These are phyloP conservation scores for Amanita pseudoporphyria DNA, from an alignment of 768 basidiomycete species.

Conservation along the genomic window DNA sequence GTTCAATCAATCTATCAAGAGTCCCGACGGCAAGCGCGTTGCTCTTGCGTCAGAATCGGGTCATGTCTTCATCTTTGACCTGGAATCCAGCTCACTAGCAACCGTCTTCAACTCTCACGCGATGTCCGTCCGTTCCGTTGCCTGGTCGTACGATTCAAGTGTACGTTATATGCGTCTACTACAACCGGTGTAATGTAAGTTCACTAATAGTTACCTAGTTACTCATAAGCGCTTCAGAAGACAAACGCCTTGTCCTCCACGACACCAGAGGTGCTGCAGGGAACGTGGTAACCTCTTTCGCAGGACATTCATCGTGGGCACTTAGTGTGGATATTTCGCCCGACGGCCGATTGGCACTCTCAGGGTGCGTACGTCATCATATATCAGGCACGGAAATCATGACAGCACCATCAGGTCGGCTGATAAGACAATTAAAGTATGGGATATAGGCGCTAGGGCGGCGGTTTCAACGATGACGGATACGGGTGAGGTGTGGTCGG, in stretches of 20 bases:
- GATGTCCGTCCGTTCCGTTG: conserved; percentile 77
- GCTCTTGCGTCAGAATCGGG: conserved; percentile 81
- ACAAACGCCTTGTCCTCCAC: conserved; percentile 83
- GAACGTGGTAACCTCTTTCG: conserved; percentile 76
- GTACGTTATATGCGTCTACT: conserved; percentile 34
- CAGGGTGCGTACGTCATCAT: conserved; percentile 17
- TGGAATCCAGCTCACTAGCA: conserved; percentile 54
- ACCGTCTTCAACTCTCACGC: conserved; percentile 82
- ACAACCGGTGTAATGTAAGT: not conserved
- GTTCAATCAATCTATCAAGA: conserved; percentile 34
- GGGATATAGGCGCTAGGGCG: conserved; percentile 70
- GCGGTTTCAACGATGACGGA: conserved; percentile 74
- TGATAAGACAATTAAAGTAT: conserved; percentile 79
- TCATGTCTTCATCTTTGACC: conserved; percentile 82
- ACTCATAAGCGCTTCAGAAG: conserved; percentile 85
- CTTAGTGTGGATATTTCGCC: conserved; percentile 75
- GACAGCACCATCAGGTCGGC: conserved; percentile 46
- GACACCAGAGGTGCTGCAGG: conserved; percentile 77
- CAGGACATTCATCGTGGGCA: conserved; percentile 90
- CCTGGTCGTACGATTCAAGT: conserved; percentile 86
- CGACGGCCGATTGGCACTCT: conserved; percentile 47
- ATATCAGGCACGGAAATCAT: conserved; percentile 2
- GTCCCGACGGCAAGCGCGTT: conserved; percentile 76
- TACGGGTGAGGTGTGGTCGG: conserved; percentile 75
- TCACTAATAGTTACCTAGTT: conserved; percentile 34